Evolutionary conservation across 129 eudicot species (phyloP).

Genomic region (Flaveria brownii): DNA sequence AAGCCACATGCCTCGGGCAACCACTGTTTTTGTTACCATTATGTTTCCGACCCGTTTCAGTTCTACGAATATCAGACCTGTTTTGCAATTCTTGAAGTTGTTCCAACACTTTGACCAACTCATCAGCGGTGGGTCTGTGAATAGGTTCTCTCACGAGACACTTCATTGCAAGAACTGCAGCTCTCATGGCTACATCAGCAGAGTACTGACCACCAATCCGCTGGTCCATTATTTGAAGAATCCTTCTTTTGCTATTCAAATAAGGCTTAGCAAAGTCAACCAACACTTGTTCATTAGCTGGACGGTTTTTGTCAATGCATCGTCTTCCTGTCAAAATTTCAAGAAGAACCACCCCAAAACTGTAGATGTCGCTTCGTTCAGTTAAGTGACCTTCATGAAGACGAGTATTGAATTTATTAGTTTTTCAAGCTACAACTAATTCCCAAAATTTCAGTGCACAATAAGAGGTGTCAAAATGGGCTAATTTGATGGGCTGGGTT

Average conservation of each 20-base stretch:
- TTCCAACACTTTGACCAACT: slow-evolving; percentile 66
- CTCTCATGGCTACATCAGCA: slow-evolving; percentile 44
- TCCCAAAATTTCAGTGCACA: not conserved
- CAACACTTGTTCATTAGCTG: slow-evolving; percentile 69
- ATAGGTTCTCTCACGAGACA: slow-evolving; percentile 67
- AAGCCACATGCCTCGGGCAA: slow-evolving; percentile 38
- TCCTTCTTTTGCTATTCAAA: slow-evolving; percentile 56
- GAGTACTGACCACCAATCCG: slow-evolving; percentile 75
- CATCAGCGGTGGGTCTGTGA: slow-evolving; percentile 63
- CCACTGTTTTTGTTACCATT: slow-evolving; percentile 29
- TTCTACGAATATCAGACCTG: slow-evolving; percentile 31
- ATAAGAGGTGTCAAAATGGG: not conserved
- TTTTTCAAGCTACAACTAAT: not conserved
- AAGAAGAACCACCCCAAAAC: slow-evolving; percentile 90
- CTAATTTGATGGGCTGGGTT: not conserved
- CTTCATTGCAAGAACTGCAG: slow-evolving; percentile 64
- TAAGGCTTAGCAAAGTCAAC: slow-evolving; percentile 82
- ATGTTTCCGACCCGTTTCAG: slow-evolving; percentile 35
- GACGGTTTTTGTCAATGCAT: slow-evolving; percentile 67
- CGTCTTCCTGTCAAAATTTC: slow-evolving; percentile 82
- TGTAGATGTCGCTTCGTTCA: slow-evolving; percentile 77
- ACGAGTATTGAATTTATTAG: not conserved
- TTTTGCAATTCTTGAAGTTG: slow-evolving; percentile 54
- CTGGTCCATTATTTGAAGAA: slow-evolving; percentile 65
- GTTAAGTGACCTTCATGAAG: slow-evolving; percentile 76